Base-by-base conservation (phyloP, 164 flowering plant genomes). In the Warburgia ugandensis region DNA sequence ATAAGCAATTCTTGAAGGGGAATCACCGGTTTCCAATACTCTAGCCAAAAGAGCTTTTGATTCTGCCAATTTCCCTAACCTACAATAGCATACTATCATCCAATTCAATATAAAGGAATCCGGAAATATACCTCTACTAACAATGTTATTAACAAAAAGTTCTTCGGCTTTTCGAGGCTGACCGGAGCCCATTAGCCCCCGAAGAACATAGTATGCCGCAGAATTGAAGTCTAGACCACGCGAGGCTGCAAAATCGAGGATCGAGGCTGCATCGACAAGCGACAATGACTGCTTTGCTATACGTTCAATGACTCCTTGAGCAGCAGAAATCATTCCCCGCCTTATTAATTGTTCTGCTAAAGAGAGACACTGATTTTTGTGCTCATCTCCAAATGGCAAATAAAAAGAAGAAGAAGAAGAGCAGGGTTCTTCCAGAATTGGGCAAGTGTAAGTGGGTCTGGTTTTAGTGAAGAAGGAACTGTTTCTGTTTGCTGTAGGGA, bases 71-170 rank as follows among this genome's bases (percentile, higher is more conserved):
- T 69, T 70, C 27, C 84, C 74, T 39, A 78, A 60, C 14, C 55
- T 70, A 61, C 73, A 67, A 28, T 59, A 72, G 59, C 77, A 80
- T 43, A 72, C 49, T 31, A 73, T 50, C 79, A 83, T 73, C 38
- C 75, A 68, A 61, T 72, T 69, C 58, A 75, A 44, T 37, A 75
- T 42, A 3, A 41, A 37, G 0, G 64, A 39, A 25, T 62, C 62
- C 1, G 71, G 63, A 39, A 51, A 61, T 16, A 62, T 56, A 60
- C 77, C 77, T 67, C 53, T 63, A 5, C 63, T 43, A 12, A 59
- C 27, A 16, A 73, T 7, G 27, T 16, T 13, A 23, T 60, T 45
- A 29, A n/a, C 1, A 44, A 63, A 78, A 29, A 80, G 5, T 29
- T 32, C 49, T 47, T 73, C 71, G 12, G 74, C 86, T 46, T 68